Evolutionary conservation across 2,329 filamentous ascomycete species (phyloP), one percentile per base, ranked within the genome.

Genomic region (Chaetomium sp.): DNA sequence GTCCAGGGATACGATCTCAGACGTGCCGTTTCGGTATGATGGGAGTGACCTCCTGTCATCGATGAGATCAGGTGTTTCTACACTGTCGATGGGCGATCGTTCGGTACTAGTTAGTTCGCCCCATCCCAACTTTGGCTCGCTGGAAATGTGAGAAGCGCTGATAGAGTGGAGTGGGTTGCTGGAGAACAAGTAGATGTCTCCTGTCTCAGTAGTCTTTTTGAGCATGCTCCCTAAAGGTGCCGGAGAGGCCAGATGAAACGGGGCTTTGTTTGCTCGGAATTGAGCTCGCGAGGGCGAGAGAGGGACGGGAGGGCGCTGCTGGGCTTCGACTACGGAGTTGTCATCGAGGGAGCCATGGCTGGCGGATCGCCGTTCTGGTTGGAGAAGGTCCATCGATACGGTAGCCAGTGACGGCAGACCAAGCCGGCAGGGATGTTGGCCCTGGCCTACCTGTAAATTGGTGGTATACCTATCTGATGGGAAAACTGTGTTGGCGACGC

Each of bases 181-280:
- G 59, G 83, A 85, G 73, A 87, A 88, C 57, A 84, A 75, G 4
- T 85, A 85, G 68, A 87, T 86, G 69, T 89, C 85, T n/a, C 86
- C 86, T 9, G 85, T 87, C 71, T 89, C 87, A 0, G 86, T 88
- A 1, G 84, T 87, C 3, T 83, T 88, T 75, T 85, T 88, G 65
- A 89, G 78, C 86, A 89, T 88, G 73, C 85, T 83, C 69, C 87
- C 82, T n/a, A 88, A 75, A 1, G 83, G 83, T 5, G 82, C 84
- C 0, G 85, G 83, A 1, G 78, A 83, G 54, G 75, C 78, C 16
- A 82, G 77, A 58, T 82, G 74, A 31, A 73, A 72, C 33, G 75
- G 72, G 62, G 80, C 80, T 62, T 81, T 78, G 57, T 79, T 78
- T 64, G 82, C 75, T 63, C 78, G 77, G 35, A 82, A 75, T 4